Conservation (phyloP, 202 grass and related monocot species). For the Hordeum pubiflorum region DNA sequence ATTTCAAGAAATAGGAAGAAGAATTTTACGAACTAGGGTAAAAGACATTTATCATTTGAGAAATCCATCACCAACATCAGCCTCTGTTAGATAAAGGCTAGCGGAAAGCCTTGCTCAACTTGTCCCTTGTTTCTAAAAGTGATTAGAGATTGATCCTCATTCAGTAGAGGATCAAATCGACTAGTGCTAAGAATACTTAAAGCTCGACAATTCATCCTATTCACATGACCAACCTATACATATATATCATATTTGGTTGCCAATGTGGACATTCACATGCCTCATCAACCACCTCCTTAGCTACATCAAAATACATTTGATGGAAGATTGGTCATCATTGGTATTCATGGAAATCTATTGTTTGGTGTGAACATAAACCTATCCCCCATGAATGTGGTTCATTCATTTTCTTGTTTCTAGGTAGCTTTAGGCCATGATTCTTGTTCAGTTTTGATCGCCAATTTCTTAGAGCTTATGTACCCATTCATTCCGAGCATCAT, state of each 20-base stretch:
- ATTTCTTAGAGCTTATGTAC: neutral
- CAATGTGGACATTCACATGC: neutral
- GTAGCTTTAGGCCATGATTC: neutral
- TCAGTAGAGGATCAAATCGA: too few species aligned
- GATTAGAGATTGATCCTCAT: too few species aligned
- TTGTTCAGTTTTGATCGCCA: neutral
- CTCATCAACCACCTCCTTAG: neutral
- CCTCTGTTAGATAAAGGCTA: too few species aligned
- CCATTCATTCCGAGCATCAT: neutral
- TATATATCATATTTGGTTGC: neutral
- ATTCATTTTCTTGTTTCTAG: neutral
- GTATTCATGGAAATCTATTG: neutral
- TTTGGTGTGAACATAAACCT: neutral
- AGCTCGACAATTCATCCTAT: too few species aligned
- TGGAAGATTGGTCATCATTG: neutral
- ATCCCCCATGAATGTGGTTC: neutral
- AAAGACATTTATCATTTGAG: too few species aligned
- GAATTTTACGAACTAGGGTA: too few species aligned
- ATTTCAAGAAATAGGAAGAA: too few species aligned
- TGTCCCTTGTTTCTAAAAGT: too few species aligned
- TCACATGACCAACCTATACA: neutral
- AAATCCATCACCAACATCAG: too few species aligned
- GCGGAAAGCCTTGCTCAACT: too few species aligned
- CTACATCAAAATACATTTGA: neutral
- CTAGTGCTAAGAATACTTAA: too few species aligned